phyloP scores from a whole-genome alignment of 139 green algal species.

The Chlamydomonas schloesseri region DNA sequence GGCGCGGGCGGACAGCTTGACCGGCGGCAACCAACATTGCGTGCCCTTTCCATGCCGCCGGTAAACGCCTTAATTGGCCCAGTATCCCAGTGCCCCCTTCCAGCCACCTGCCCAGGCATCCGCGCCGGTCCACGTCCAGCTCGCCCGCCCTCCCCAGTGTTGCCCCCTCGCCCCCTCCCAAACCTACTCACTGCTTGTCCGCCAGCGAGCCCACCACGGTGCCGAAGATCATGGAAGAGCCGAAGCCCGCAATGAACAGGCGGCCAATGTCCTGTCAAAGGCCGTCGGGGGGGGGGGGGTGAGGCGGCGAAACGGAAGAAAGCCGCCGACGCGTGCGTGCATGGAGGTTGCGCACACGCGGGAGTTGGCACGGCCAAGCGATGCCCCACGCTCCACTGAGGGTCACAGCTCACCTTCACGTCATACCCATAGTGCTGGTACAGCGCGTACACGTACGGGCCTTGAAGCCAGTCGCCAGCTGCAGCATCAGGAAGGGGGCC shows the following conservation, averaged over 20 bases:
- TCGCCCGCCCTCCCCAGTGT: background rate
- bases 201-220: constrained; percentile 95
- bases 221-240: constrained; percentile 96
- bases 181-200: constrained; percentile 85
- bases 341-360: no score
- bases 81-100: no score
- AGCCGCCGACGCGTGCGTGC: no score
- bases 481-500: no score
- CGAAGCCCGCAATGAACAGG: constrained; percentile 99
- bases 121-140: no score
- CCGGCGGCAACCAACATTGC: no score
- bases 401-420: constrained; percentile 28
- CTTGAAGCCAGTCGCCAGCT: constrained; percentile 98
- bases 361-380: no score
- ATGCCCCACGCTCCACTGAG: background rate
- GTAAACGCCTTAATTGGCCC: no score
- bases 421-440: constrained; percentile 96
- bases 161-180: background rate
- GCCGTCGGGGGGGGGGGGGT: background rate
- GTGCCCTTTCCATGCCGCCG: no score
- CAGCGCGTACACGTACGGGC: constrained; percentile 97
- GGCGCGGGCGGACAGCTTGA: no score
- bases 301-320: background rate
- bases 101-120: no score
- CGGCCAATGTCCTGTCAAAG: constrained; percentile 86